A percentile compares a stretch with the other conserved stretches of the same genome.
These are phyloP conservation scores for Incumbomyces lentus DNA, from an alignment of 2,329 filamentous ascomycete species.

Conservation along the genomic window DNA sequence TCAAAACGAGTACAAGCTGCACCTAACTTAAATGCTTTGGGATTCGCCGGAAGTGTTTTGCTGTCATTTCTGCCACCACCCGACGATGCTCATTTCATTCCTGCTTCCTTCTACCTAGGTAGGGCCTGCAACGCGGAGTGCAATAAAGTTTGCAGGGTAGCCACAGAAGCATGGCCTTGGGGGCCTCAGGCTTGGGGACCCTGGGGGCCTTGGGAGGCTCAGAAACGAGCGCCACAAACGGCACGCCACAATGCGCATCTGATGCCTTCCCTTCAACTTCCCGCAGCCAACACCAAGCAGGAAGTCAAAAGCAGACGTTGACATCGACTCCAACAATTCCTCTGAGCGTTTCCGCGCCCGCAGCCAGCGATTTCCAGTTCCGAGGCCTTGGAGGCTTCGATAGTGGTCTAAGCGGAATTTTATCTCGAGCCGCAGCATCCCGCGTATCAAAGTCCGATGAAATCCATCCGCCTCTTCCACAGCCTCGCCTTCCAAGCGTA, in stretches of 20 bases:
- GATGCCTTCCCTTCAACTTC: not conserved
- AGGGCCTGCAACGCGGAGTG: too few species aligned
- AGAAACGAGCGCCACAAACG: not conserved
- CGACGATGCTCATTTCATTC: too few species aligned
- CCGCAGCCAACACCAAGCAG: not conserved
- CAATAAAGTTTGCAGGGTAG: too few species aligned
- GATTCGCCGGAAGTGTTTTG: too few species aligned
- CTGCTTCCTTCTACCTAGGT: too few species aligned
- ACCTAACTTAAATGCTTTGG: too few species aligned
- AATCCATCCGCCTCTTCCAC: not conserved
- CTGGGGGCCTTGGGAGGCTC: not conserved
- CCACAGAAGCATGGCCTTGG: not conserved
- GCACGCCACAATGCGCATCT: not conserved
- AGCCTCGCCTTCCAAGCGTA: conserved; percentile 18
- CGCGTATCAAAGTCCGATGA: conserved; percentile 6
- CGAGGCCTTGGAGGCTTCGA: not conserved
- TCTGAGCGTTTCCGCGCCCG: not conserved
- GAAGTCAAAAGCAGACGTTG: not conserved
- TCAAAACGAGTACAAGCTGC: not conserved
- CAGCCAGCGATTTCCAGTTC: not conserved
- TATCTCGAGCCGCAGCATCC: not conserved
- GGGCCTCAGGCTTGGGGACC: too few species aligned
- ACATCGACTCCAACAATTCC: not conserved
- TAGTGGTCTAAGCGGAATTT: not conserved
- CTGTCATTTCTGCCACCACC: too few species aligned